Conservation (phyloP, 306 rosid genomes). For the Dicorynia guianensis region DNA sequence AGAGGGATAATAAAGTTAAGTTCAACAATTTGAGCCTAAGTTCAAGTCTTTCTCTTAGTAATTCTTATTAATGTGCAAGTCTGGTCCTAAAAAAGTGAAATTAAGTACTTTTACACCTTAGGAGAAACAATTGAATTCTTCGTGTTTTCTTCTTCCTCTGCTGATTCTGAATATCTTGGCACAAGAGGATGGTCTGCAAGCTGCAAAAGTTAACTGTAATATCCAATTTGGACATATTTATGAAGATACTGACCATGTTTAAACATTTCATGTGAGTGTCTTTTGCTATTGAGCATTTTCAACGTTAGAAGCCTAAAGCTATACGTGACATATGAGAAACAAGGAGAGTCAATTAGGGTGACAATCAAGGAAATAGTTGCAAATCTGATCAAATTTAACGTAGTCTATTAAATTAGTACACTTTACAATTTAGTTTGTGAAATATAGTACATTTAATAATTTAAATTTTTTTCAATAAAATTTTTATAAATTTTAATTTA, state of each 20-base stretch:
- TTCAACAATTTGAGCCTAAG: no score
- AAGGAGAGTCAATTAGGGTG: no score
- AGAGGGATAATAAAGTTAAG: no score
- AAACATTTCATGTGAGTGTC: not conserved
- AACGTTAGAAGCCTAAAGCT: constrained; percentile 26
- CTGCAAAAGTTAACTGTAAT: not conserved
- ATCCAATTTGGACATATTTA: not conserved
- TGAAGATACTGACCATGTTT: not conserved
- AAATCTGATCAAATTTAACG: no score
- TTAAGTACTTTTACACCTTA: not conserved
- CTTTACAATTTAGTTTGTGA: no score
- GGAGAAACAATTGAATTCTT: not conserved
- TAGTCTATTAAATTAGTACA: no score
- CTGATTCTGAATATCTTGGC: not conserved
- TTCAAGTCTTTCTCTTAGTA: no score
- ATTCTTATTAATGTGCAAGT: constrained; percentile 10
- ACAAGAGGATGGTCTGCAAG: not conserved
- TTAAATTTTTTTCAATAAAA: no score
- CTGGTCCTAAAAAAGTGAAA: not conserved
- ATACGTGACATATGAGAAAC: no score
- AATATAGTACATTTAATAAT: no score
- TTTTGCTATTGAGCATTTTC: constrained; percentile 19
- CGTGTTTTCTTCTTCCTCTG: not conserved
- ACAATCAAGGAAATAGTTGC: no score
- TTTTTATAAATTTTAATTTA: no score